Evolutionary conservation across 495 filamentous ascomycete genomes (phyloP), one percentile per base, ranked within the genome.

Genomic region (Penicillium macrosclerotiorum): DNA sequence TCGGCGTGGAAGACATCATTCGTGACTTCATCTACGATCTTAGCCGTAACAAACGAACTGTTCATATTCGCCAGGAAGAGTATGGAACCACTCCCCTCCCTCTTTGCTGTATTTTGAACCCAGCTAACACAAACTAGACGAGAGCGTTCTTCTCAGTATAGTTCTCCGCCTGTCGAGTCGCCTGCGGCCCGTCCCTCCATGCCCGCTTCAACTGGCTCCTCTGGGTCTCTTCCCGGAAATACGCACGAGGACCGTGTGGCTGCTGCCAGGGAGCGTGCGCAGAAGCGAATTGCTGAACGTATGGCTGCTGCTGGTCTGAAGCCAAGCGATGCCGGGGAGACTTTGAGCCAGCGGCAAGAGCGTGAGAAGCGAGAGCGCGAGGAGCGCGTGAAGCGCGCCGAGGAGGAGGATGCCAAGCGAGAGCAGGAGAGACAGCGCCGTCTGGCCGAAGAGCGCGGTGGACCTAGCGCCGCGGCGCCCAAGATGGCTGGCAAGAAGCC

Each of bases 21-120:
- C 86, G 89, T 53, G 93, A 97, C 54, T 96, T 99, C 68, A 97
- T 99, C 57, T 97, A 90, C 57, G 94, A 96, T 51, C 66, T 99
- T 24, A 89, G 96, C 59, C 82, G 93, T 37, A 86, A 82, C 39
- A 89, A 86, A 54, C 79, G 90, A 46, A 80, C 86, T 45, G 75
- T 88, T 19, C 80, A 82, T 48, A 65, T 94, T 42, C 78, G 90
- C 44, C 77, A 81, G 24, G 90, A 97, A 67, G 85, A 86, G 73
- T 82, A 70, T 60, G 73, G n/a, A n/a, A n/a, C n/a, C n/a, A 62
- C 51, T 34, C 42, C 23, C 27, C 25, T 32, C 8, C 5, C 12
- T 35, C 30, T 37, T n/a, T 4, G 5, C 34, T 30, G 53, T n/a
- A n/a, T 19, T 51, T 14, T 25, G 32, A 9, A 26, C 9, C 43